These are phyloP conservation scores for Fusarium liriodendri DNA, from an alignment of 2,329 filamentous ascomycete genomes.

Conservation along the genomic window DNA sequence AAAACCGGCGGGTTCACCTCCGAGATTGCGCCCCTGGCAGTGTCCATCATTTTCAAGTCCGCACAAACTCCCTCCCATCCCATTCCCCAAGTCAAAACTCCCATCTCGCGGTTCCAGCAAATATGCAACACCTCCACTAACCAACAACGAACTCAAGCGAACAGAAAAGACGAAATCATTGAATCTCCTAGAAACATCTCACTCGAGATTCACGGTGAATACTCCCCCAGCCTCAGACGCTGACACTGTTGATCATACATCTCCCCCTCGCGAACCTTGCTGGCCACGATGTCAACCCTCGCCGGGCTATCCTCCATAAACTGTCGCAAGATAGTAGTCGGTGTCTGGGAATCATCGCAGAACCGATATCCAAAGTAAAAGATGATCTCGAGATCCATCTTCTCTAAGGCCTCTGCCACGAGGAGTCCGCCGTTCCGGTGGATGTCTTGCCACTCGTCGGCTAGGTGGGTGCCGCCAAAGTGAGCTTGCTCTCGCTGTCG, in stretches of 20 bases:
- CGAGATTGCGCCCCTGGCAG: background rate
- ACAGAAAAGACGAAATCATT: background rate
- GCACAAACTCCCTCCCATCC: background rate
- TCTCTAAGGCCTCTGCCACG: background rate
- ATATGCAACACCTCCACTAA: background rate
- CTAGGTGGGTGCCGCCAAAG: background rate
- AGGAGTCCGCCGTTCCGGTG: background rate
- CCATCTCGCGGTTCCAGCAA: background rate
- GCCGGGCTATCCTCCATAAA: background rate
- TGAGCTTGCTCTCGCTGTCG: background rate
- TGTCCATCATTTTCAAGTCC: background rate
- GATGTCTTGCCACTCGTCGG: slow-evolving; percentile 4
- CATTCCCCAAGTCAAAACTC: background rate
- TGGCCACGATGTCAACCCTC: background rate
- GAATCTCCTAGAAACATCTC: background rate
- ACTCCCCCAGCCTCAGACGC: background rate
- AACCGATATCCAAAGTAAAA: slow-evolving; percentile 1
- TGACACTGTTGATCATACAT: background rate
- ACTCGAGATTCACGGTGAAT: background rate
- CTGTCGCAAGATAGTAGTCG: background rate
- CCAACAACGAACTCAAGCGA: background rate
- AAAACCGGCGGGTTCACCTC: no score
- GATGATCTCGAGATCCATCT: background rate
- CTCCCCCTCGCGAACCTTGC: background rate
- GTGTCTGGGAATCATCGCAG: background rate